These are phyloP conservation scores for Trichosanthes cucumerina DNA, from an alignment of 306 rosid species.

Conservation along the genomic window DNA sequence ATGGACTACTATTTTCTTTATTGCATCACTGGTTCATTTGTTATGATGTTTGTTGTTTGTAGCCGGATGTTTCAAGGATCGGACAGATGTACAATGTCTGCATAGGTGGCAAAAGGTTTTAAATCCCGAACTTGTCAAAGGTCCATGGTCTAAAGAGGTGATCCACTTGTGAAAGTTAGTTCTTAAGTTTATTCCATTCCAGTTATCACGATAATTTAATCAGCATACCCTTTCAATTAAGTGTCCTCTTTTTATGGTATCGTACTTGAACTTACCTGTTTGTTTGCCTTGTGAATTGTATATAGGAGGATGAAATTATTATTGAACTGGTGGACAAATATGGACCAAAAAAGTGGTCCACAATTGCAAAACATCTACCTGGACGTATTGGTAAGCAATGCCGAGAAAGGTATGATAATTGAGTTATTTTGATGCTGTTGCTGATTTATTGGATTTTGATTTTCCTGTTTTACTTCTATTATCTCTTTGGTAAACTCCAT, in stretches of 20 bases:
- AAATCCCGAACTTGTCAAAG: constrained; percentile 93
- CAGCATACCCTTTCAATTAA: background rate
- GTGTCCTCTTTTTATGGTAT: background rate
- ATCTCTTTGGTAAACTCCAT: background rate
- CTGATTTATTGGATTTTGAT: background rate
- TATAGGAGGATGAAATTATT: constrained; percentile 85
- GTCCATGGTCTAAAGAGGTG: constrained; percentile 99
- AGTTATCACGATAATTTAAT: background rate
- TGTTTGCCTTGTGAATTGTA: background rate
- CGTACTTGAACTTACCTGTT: background rate
- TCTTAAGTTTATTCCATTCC: constrained; percentile 2
- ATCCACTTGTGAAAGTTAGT: constrained; percentile 10
- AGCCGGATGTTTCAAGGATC: constrained; percentile 94
- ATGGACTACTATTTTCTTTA: background rate
- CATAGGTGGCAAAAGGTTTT: constrained; percentile 99
- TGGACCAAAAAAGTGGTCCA: constrained; percentile 98
- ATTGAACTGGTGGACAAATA: constrained; percentile 58
- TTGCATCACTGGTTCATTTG: background rate
- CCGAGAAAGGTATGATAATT: constrained; percentile 77
- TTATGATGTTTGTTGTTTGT: constrained; percentile 23
- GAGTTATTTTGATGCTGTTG: background rate
- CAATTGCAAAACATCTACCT: constrained; percentile 79
- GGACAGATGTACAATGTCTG: constrained; percentile 96
- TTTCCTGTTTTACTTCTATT: background rate
- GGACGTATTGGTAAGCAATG: constrained; percentile 99